Conservation (phyloP, 2,329 filamentous ascomycete species). For the Sporothrix mexicana region DNA sequence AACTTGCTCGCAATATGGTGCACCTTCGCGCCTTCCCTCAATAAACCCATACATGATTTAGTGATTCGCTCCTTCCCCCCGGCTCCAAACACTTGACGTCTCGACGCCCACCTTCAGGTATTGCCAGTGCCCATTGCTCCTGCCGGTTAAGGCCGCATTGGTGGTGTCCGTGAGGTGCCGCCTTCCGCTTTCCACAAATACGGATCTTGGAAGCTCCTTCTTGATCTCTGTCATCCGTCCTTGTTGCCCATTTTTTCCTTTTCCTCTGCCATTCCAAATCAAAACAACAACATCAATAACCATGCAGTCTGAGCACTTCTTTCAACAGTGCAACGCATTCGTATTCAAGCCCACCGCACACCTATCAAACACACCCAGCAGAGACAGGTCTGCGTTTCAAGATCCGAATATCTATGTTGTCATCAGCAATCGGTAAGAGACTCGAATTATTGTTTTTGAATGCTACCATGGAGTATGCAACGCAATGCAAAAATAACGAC, state of each 20-base stretch:
- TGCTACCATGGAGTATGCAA: neutral
- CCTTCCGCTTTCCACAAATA: neutral
- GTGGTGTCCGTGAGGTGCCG: neutral
- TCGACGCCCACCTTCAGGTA: neutral
- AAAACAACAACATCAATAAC: neutral
- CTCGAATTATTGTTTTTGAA: neutral
- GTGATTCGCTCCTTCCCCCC: constrained; percentile 8
- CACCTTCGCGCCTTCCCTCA: neutral
- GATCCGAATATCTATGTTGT: neutral
- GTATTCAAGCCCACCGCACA: neutral
- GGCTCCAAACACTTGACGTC: neutral
- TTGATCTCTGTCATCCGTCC: neutral
- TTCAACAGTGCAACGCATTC: neutral
- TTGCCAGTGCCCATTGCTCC: neutral
- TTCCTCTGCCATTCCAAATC: neutral
- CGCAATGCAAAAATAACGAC: constrained; percentile 3
- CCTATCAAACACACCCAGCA: neutral
- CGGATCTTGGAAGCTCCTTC: neutral
- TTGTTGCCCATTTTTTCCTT: neutral
- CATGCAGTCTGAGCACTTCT: no score
- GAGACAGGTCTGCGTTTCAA: neutral
- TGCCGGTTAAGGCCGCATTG: neutral
- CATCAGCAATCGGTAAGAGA: constrained; percentile 6
- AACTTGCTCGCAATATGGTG: neutral
- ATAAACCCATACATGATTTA: neutral